Conservation (phyloP, 371 early-diverging fungal species). For the Mortierella sp. region DNA sequence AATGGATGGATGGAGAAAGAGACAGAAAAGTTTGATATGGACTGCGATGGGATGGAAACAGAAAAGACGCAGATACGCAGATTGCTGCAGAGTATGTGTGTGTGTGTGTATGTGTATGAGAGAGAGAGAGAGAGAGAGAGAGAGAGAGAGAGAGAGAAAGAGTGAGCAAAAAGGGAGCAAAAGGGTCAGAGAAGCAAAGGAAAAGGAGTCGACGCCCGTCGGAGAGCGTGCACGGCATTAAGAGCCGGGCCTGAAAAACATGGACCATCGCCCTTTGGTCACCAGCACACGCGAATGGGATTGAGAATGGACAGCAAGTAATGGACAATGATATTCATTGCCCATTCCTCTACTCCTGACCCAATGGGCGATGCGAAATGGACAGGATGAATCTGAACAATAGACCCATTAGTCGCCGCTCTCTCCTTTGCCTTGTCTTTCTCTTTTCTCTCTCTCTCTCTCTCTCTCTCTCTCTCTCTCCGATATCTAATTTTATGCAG, state of each 20-base stretch:
- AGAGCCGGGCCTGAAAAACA: too few species aligned
- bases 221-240: background rate
- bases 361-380: too few species aligned
- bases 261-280: too few species aligned
- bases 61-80: background rate
- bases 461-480: too few species aligned
- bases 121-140: slow-evolving; percentile 1
- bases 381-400: too few species aligned
- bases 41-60: background rate
- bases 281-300: too few species aligned
- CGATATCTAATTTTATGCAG: too few species aligned
- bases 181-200: background rate
- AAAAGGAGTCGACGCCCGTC: background rate
- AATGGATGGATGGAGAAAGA: background rate
- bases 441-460: too few species aligned
- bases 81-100: background rate
- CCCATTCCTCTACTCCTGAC: too few species aligned
- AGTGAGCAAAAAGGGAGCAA: background rate
- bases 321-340: too few species aligned
- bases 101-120: background rate
- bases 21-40: background rate
- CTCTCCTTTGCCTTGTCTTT: background rate
- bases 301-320: too few species aligned
- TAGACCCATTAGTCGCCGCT: too few species aligned
- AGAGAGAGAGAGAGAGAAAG: background rate